These are phyloP conservation scores for Pseudogymnoascus sp. DNA, from an alignment of 2,329 filamentous ascomycete species.

Conservation along the genomic window DNA sequence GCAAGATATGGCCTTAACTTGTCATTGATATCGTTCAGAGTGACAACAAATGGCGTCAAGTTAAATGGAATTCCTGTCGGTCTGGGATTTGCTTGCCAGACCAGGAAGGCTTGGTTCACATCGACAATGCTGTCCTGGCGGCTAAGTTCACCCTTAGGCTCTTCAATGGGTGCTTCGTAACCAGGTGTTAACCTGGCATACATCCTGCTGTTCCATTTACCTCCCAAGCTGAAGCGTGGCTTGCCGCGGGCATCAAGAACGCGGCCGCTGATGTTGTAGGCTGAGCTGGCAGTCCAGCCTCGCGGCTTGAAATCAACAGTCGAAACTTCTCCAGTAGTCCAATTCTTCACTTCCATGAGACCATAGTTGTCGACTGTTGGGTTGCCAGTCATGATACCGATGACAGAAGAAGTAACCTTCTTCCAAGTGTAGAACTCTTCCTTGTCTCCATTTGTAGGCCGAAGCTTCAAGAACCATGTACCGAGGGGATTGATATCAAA, in stretches of 20 bases:
- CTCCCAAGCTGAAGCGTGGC: constrained; percentile 82
- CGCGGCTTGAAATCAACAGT: constrained; percentile 87
- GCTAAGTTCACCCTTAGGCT: constrained; percentile 39
- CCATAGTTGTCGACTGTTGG: constrained; percentile 98
- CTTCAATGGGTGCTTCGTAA: constrained; percentile 67
- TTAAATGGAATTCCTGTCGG: constrained; percentile 90
- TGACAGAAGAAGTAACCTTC: constrained; percentile 95
- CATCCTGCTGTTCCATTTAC: constrained; percentile 94
- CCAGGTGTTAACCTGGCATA: constrained; percentile 90
- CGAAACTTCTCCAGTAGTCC: constrained; percentile 88
- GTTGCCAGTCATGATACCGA: constrained; percentile 95
- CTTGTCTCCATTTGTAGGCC: constrained; percentile 65
- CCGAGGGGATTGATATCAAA: constrained; percentile 96
- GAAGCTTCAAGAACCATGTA: constrained; percentile 89
- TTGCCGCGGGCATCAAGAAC: constrained; percentile 72
- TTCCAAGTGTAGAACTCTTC: constrained; percentile 97
- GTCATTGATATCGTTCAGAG: constrained; percentile 88
- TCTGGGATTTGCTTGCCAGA: constrained; percentile 83
- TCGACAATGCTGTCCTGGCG: constrained; percentile 48
- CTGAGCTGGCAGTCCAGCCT: constrained; percentile 90
- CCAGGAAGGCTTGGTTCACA: constrained; percentile 71
- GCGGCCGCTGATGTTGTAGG: constrained; percentile 82
- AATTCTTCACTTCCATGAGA: constrained; percentile 94
- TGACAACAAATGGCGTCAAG: constrained; percentile 89
- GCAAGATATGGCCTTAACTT: constrained; percentile 68